Percentiles rank a stretch among this genome's conserved stretches.
Evolutionary conservation across 345 rosid genomes (phyloP).

Genomic region (Xanthoceras sorbifolium): DNA sequence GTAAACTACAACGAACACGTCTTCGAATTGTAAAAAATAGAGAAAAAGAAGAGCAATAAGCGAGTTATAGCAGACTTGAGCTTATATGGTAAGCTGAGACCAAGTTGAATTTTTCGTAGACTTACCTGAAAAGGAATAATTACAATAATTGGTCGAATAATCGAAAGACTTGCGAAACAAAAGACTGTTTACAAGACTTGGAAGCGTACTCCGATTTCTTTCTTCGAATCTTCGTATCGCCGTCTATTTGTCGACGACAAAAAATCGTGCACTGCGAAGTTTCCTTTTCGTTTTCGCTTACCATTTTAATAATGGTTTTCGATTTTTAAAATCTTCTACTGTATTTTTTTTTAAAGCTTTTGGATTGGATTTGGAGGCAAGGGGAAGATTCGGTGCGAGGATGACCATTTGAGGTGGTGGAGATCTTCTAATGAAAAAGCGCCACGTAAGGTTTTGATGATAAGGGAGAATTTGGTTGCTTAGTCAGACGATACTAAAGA

Average conservation of each 20-base stretch:
- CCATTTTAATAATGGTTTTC: background rate
- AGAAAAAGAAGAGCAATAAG: too few species aligned
- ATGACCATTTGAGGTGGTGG: background rate
- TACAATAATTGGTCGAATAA: background rate
- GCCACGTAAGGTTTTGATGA: background rate
- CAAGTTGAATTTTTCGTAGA: background rate
- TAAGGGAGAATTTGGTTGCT: background rate
- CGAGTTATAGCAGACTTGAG: too few species aligned
- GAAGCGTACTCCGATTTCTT: background rate
- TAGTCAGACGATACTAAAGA: background rate
- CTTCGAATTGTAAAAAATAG: background rate
- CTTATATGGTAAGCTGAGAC: background rate
- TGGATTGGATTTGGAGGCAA: too few species aligned
- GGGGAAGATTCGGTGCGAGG: background rate
- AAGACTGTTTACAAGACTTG: background rate
- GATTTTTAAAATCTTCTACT: background rate
- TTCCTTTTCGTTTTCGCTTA: background rate
- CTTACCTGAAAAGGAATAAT: background rate
- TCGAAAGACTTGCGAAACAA: background rate
- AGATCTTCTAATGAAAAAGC: background rate
- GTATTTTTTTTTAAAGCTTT: background rate
- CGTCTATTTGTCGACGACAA: background rate
- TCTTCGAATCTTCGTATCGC: background rate
- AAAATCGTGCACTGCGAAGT: background rate
- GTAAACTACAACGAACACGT: background rate